Conservation (phyloP, 306 rosid species). For the Parietaria judaica region DNA sequence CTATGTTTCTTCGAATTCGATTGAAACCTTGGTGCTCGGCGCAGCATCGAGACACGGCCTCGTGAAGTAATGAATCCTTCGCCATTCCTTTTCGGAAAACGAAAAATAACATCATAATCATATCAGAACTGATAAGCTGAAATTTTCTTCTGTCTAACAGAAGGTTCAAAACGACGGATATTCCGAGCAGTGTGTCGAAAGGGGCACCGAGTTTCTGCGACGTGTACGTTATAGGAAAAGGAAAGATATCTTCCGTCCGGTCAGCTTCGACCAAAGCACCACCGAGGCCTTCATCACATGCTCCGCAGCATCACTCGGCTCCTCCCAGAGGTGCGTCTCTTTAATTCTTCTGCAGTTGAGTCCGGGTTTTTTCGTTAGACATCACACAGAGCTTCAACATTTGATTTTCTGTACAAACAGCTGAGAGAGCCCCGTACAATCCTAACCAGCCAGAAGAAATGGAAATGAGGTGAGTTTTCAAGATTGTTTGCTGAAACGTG, state of each 20-base stretch:
- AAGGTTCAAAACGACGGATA: conserved; percentile 52
- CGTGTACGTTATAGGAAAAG: conserved; percentile 61
- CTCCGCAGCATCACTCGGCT: conserved; percentile 8
- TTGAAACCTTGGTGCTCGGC: conserved; percentile 71
- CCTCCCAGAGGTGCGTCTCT: conserved; percentile 19
- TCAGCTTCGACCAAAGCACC: conserved; percentile 31
- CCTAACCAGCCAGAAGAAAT: conserved; percentile 16
- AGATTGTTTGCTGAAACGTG: too few relatives aligned
- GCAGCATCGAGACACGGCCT: conserved; percentile 57
- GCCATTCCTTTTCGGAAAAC: too few relatives aligned
- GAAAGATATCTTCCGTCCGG: conserved; percentile 49
- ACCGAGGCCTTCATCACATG: conserved; percentile 10
- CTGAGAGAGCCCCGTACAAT: conserved; percentile 21
- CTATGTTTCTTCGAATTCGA: conserved; percentile 24
- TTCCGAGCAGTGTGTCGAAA: conserved; percentile 49
- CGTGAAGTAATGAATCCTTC: conserved; percentile 34
- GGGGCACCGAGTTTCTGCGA: conserved; percentile 70
- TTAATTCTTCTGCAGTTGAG: background rate
- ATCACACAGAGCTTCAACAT: conserved; percentile 6
- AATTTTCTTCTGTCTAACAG: conserved; percentile 25
- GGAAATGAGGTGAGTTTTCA: conserved; percentile 47
- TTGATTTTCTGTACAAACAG: conserved; percentile 15
- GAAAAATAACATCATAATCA: too few relatives aligned
- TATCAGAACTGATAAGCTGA: too few relatives aligned
- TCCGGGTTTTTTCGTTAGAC: too few relatives aligned